Evolutionary conservation across 1,139 yeast genomes (phyloP), one percentile per base, ranked within the genome.

Genomic region (Sugiyamaella neomexicana): DNA sequence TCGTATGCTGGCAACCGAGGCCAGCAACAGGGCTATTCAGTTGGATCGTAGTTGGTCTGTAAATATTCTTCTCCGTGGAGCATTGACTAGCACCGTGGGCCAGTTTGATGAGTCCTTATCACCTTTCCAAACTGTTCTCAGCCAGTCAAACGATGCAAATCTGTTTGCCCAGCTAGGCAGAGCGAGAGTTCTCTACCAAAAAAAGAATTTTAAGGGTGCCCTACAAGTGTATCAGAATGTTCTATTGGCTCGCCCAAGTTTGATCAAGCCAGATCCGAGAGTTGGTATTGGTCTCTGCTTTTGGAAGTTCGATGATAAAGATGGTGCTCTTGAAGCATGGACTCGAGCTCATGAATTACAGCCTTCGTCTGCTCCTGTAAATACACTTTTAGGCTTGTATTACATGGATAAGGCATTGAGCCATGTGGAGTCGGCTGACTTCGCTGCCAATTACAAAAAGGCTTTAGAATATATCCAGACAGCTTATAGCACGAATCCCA

Each of bases 251-350:
- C 85, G 89, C 60, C 98, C 98, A 1, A 58, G 62, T 38, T 67
- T 83, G 39, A 75, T 86, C 66, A 79, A 80, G 60, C 98, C 98
- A 1, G 99, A 93, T 70, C 96, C 99, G 17, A 79, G 99, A 71
- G 80, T 93, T 56, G 99, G 99, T 23, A 84, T 93, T 60, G 99
- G 99, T 41, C 75, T 93, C 63, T 91, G 98, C 70, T 91, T 85
- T 68, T 93, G 97, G 97, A 82, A 83, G 58, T 75, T 93, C 57
- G 86, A 85, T 54, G 96, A 89, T 67, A 80, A 81, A 60, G 79
- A 79, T 46, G 80, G 89, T 76, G 98, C 99, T 0, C 67, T 80
- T 8, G 75, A 75, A 46, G 85, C 98, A 0, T 95, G 98, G 98
- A 80, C 81, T 60, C 80, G 98, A 64, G 78, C 89, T 1, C 72